Conservation (phyloP, 345 rosid genomes). For the Eucalyptus dawsonii region DNA sequence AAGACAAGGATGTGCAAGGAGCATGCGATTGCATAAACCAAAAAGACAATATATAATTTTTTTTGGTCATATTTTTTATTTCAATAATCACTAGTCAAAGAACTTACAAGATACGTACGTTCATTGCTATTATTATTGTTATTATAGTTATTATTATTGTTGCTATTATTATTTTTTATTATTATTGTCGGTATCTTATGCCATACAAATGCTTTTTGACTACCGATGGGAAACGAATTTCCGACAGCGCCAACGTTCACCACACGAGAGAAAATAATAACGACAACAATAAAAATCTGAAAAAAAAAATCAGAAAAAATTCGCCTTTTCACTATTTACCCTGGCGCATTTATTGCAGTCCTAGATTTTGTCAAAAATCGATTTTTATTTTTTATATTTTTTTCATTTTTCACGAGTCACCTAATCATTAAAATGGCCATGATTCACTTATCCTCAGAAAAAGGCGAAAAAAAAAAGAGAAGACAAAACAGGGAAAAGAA, state of each 20-base stretch:
- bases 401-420: not conserved
- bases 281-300: not conserved
- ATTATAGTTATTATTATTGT: not conserved
- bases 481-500: not conserved
- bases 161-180: not conserved
- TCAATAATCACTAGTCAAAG: not conserved
- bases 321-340: not conserved
- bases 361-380: not conserved
- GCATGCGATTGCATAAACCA: not conserved
- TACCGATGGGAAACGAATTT: not conserved
- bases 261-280: not conserved
- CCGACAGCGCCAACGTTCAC: not conserved
- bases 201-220: not conserved
- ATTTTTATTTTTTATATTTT: not conserved
- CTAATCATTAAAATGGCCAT: not conserved
- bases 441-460: not conserved
- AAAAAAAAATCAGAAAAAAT: not conserved
- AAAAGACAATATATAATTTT: too few relatives aligned
- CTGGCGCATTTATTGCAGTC: not conserved
- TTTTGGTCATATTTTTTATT: too few relatives aligned
- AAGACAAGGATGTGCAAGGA: not conserved
- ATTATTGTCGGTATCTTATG: not conserved
- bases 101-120: not conserved
- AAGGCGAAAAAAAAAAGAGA: not conserved
- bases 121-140: not conserved